Conservation (phyloP, 768 basidiomycete genomes). For the Terana coerulea region DNA sequence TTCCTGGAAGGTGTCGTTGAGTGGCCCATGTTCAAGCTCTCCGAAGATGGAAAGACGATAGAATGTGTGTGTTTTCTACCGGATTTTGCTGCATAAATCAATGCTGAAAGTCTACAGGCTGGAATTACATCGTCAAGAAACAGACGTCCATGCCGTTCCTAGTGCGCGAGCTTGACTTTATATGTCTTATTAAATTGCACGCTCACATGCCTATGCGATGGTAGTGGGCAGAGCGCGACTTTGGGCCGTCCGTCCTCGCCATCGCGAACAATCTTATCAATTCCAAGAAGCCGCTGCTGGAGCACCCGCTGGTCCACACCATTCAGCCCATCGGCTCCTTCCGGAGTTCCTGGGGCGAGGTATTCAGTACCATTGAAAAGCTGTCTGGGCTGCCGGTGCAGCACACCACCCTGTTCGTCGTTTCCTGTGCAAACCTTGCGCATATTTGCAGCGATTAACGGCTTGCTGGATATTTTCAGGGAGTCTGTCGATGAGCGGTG, state of each 20-base stretch:
- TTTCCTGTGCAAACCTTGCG: no score
- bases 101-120: background rate
- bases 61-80: background rate
- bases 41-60: background rate
- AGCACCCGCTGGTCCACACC: background rate
- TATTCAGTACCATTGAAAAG: background rate
- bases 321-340: background rate
- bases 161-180: background rate
- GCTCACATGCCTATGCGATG: background rate
- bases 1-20: background rate
- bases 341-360: background rate
- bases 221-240: background rate
- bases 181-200: background rate
- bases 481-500: no score
- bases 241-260: background rate
- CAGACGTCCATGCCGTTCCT: background rate
- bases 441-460: no score
- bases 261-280: background rate
- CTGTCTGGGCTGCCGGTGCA: background rate
- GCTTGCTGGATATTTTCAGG: no score
- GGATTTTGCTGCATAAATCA: no score
- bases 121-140: background rate
- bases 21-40: background rate
- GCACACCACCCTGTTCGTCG: background rate
- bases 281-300: background rate